Base-by-base conservation (phyloP, 2,329 filamentous ascomycete species). In the Cladosporium sp. region DNA sequence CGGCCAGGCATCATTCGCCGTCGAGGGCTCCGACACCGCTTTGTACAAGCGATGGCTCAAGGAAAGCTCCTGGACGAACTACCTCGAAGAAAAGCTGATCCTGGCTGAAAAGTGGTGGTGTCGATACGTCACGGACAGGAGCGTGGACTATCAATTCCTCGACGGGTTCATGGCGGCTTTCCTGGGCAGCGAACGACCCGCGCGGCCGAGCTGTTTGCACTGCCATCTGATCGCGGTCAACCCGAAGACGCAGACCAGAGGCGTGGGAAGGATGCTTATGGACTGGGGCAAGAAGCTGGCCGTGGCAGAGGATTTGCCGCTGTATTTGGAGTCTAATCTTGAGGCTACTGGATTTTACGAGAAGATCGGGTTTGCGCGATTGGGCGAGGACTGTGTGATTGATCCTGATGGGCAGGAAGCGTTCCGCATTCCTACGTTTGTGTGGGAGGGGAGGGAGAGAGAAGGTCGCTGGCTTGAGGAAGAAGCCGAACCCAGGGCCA, bases 271-370 rank as follows among this genome's bases (percentile, higher is more conserved):
- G 56, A 29, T 29, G 7, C 31, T 64, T 12, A n/a, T 64, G n/a
- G 35, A 56, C 26, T 64, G 40, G 40, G 62, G 62, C 23, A 56
- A 56, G 33, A 35, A 57, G 6, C 18, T 53, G 21, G 62, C 62
- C 1, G 50, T 40, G 1, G 21, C 29, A 29, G 49, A 64, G 21
- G 62, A 31, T 23, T 23, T 64, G 35, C 50, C 50, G 37, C 16
- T 56, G 14, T 64, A 44, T 31, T 23, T 64, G 16, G 62, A 64
- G 16, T 35, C 62, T 31, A 40, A 37, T 1, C 29, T 56, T 23
- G 62, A 64, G 16, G 62, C 49, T 44, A 35, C 44, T n/a, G 49
- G 50, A 16, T 59, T 46, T 35, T 59, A 59, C 28, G 56, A 59
- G 23, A 59, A 46, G 26, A 12, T 18, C 2, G 56, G 56, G 1